Percentiles rank a stretch among this genome's conserved stretches.
These are phyloP conservation scores for Carex pumila DNA, from an alignment of 176 grass and related monocot genomes.

Conservation along the genomic window DNA sequence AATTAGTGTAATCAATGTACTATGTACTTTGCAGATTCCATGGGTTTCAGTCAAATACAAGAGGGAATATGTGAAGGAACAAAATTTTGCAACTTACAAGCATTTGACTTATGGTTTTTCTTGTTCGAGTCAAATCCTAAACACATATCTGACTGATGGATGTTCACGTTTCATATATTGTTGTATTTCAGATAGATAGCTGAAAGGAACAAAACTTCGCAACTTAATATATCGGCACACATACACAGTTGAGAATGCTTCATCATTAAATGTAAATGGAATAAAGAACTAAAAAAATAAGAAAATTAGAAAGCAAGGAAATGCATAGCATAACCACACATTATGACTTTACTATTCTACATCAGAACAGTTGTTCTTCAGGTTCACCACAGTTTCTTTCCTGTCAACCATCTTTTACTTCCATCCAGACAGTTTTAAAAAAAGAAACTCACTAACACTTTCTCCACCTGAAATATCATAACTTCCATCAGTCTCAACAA, in stretches of 20 bases:
- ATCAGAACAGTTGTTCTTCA: not conserved
- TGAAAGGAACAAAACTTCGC: no score
- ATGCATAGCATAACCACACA: not conserved
- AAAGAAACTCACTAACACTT: not conserved
- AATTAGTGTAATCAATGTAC: not conserved
- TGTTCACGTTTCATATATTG: no score
- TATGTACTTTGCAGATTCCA: not conserved
- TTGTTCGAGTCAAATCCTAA: no score
- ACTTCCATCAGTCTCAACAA: not conserved
- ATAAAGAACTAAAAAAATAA: not conserved
- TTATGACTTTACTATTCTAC: not conserved
- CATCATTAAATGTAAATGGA: not conserved
- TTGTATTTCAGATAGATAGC: no score
- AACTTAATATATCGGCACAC: no score
- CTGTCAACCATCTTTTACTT: not conserved
- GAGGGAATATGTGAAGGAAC: not conserved
- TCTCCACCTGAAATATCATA: not conserved
- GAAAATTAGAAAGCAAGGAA: not conserved
- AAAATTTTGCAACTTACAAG: no score
- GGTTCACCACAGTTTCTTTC: not conserved
- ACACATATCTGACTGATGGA: no score
- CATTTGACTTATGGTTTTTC: no score
- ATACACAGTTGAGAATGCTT: not conserved
- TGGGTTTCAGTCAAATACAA: not conserved
- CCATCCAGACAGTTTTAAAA: not conserved